Conservation (phyloP, 169 alveolate species). For the Cryptosporidium parvum region DNA sequence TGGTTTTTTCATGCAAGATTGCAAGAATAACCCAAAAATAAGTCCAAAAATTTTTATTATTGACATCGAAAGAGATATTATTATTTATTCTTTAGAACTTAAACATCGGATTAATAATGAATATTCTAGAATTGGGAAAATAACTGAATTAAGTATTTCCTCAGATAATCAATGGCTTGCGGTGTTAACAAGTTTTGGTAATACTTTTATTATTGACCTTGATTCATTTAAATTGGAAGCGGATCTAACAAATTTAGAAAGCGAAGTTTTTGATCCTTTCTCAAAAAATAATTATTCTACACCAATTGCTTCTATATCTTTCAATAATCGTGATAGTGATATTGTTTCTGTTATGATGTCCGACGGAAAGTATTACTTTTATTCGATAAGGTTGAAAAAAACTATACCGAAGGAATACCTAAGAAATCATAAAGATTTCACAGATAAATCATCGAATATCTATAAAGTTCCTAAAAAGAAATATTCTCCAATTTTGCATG, state of each 20-base stretch:
- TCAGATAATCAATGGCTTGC: constrained; percentile 75
- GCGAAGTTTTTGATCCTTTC: not conserved
- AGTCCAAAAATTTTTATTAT: constrained; percentile 40
- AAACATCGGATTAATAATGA: not conserved
- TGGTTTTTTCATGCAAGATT: not conserved
- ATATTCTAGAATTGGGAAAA: constrained; percentile 6
- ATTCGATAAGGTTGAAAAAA: constrained; percentile 23
- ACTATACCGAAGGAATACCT: constrained; percentile 1
- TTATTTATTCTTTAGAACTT: constrained; percentile 17
- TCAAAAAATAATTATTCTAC: constrained; percentile 15
- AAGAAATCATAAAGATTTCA: not conserved
- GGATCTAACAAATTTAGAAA: constrained; percentile 17
- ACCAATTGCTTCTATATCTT: constrained; percentile 48
- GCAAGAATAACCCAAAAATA: not conserved
- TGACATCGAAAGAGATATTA: constrained; percentile 57
- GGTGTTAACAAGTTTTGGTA: constrained; percentile 42
- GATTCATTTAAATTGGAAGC: constrained; percentile 57
- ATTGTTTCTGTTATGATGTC: constrained; percentile 44
- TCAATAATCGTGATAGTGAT: constrained; percentile 39
- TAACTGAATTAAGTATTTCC: constrained; percentile 10
- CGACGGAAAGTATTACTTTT: constrained; percentile 54
- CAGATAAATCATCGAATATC: not conserved
- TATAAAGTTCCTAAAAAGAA: constrained; percentile 23
- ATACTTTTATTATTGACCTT: constrained; percentile 38
- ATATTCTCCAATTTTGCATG: constrained; percentile 52